Evolutionary conservation across 768 basidiomycete genomes (phyloP), one percentile per base, ranked within the genome.

Genomic region (Amanita pallidorosea): DNA sequence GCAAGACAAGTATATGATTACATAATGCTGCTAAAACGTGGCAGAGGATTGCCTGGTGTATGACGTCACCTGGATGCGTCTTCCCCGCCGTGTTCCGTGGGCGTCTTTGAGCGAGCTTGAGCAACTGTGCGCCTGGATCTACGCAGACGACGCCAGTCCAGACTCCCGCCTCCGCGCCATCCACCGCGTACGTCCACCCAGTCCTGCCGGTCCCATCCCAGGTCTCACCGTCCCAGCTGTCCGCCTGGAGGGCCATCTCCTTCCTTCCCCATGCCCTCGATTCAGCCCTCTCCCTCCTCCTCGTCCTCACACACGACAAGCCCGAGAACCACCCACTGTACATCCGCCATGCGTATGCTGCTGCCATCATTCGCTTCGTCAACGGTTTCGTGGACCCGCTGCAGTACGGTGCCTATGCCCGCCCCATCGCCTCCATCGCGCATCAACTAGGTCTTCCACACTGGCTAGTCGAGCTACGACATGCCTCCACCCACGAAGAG

Each of bases 401-500:
- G 9, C 96, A 99, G 60, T 75, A 80, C 8, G 90, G 93, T 6
- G 76, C 79, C 17, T 98, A 88, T 61, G 95, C 96, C 2, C 75
- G 93, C 18, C 85, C 96, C 2, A 97, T 98, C 57, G 80, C 87
- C 0, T 80, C 85, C 36, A 88, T 99, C 54, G 92, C 95, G 1
- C 70, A 74, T 3, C 88, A 94, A 59, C 76, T 99, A 9, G 85
- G 85, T 0, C 70, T 99, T 1, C 95, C 96, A 0, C 67, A 74
- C 0, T 93, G 88, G 84, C 72, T 98, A 8, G 93, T 99, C 11
- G 90, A 95, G 57, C 72, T 98, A 9, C 76, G 96, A 36, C 96
- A 98, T 68, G 89, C 91, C 23, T 89, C 90, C 11, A 99, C 96
- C 1, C 96, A 98, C 60, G 95, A 98, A 60, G 90, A 95, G 54